Percentiles rank a stretch among this genome's conserved stretches.
Conservation (phyloP, 306 rosid genomes). For the Abrus precatorius region DNA sequence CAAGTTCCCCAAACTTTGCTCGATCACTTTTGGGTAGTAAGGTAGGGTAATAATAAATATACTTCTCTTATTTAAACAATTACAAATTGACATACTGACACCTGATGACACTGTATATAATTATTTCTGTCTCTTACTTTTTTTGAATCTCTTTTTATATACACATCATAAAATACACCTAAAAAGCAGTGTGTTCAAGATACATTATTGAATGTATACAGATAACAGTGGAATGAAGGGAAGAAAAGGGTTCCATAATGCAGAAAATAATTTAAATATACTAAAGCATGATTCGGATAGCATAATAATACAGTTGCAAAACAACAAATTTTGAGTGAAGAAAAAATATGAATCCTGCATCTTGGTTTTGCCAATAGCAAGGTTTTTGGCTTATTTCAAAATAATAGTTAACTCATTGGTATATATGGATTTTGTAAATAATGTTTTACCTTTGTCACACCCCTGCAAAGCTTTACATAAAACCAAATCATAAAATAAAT, state of each 20-base stretch:
- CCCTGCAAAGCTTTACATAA: background rate
- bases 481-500: constrained; percentile 38
- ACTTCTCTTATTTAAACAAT: too few relatives aligned
- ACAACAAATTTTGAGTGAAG: constrained; percentile 24
- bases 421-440: constrained; percentile 28
- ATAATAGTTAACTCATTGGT: constrained; percentile 24
- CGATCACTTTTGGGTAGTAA: constrained; percentile 17
- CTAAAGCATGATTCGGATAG: constrained; percentile 2
- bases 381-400: constrained; percentile 32
- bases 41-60: constrained; percentile 7
- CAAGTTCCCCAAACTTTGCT: constrained; percentile 22
- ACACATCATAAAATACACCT: too few relatives aligned
- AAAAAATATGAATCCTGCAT: background rate
- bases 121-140: too few relatives aligned
- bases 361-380: background rate
- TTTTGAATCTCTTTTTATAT: too few relatives aligned
- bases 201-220: background rate
- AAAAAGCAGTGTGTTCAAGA: too few relatives aligned
- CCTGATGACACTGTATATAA: too few relatives aligned
- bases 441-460: constrained; percentile 16
- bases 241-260: background rate
- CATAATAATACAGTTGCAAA: constrained; percentile 5
- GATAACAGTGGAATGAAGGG: background rate
- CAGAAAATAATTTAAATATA: background rate
- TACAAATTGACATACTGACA: too few relatives aligned